Evolutionary conservation across 805 yeast genomes (phyloP), one percentile per base, ranked within the genome.

Genomic region (Wickerhamomyces tratensis): DNA sequence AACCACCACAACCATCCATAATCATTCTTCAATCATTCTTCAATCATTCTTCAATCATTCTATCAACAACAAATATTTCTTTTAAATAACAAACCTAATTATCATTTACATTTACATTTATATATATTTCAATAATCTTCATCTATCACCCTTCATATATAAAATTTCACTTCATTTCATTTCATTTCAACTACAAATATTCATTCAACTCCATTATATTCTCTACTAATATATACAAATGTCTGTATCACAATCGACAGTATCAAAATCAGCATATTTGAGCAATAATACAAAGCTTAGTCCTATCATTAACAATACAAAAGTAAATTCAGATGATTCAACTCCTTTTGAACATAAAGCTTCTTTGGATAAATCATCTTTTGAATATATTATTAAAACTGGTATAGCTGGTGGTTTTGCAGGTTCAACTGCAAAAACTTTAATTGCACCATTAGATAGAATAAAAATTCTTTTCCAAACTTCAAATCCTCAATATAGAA

Each of bases 331-430:
- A 4, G 54, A 46, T 15, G 53, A 51, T 25, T 41, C 53, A 5
- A 49, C 51, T 25, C 52, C 54, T 2, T 50, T 50, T 31, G 48
- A 46, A 34, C 41, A 44, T 5, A 45, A 35, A 26, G 50, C 46
- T 9, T 41, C 52, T 0, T 51, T 31, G 5, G 82, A 85, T 55
- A 86, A 82, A 51, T 82, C 76, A 41, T 79, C 87, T 5, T 49
- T 81, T 29, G 91, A 85, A 45, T 93, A 91, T 61, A 79, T 93
- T 14, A 46, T 86, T 34, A 72, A 87, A 47, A 82, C 94, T 20
- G 98, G 96, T 0, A 49, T 88, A 1, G 95, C 98, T 0, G 98
- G 98, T 15, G 98, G 98, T 3, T 52, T 86, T 4, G 96, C 98
- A 0, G 98, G 98, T 1, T 79, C 88, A 41, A 86, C 93, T n/a